Evolutionary conservation across 2,329 filamentous ascomycete species (phyloP), one percentile per base, ranked within the genome.

Genomic region (Clarireedia paspali): DNA sequence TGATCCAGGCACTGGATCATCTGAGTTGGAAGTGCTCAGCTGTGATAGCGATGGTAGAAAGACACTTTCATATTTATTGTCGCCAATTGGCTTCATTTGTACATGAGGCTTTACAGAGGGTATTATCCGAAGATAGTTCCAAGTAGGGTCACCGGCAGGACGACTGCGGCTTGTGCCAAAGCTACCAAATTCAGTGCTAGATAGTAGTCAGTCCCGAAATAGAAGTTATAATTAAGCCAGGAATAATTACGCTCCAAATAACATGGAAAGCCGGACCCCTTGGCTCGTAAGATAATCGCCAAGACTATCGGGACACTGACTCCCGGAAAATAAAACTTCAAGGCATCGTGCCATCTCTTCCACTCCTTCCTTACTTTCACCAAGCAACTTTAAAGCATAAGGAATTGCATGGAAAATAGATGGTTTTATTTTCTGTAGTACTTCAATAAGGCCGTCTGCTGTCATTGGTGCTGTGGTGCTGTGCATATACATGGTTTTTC

Each of bases 301-400:
- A 2, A 84, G 70, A 5, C 78, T 77, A 60, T 84, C 80, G 0
- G 81, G 81, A 60, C 78, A 83, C 2, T 75, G 71, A n/a, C 77
- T 79, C 0, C 81, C 81, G 3, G 76, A 80, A 53, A 76, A 82
- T 62, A 79, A 72, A 17, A 84, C 79, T 2, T 80, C 63, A 60
- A 79, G 75, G 10, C 76, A 69, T n/a, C 68, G 67, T 0, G 68
- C 68, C 17, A 84, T 67, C 1, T 69, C 68, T 1, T 70, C 63
- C 12, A 83, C 73, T 0, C 83, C 84, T 17, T 77, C 74, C 0
- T 77, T 70, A 0, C 75, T 75, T 64, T 87, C 84, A 0, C 77
- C 76, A 1, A 87, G 71, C 0, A 87, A 69, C 62, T 86, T 85
- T 15, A 87, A 66, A 0, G 79, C 77, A 60, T 85, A 87, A 0